Base-by-base conservation (phyloP, 225 moss, liverwort and hornwort species). In the Anthoceros angustus region DNA sequence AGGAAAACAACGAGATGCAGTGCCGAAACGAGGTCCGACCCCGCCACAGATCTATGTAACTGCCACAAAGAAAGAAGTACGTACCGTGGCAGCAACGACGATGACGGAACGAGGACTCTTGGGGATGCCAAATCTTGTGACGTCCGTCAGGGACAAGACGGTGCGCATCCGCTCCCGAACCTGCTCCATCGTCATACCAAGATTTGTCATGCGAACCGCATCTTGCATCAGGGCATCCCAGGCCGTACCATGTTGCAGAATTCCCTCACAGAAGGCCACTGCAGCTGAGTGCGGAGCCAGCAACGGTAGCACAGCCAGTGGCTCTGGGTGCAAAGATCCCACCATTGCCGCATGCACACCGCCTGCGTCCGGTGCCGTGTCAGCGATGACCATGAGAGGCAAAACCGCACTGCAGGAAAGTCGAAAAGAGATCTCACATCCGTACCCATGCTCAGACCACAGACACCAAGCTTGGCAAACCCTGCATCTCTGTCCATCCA, bases 311-410 rank as follows among this genome's bases (percentile, higher is more conserved):
- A 86, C 82, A 21, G 95, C 95, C 67, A 98, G 50, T 0, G 88
- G 91, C 7, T 78, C 82, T 62, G 80, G 84, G 61, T 98, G 95
- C 72, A 98, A 76, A 15, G 91, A 98, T 11, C 95, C 95, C 70
- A 88, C 91, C 91, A 98, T 98, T 7, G 95, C 91, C 39, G 95
- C 95, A 81, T 98, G 95, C 23, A 98, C 91, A 26, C 95, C 95
- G 65, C 95, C 95, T 98, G 83, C 40, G 4, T 24, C 2, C 7
- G 16, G 41, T 42, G 43, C 12, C 66, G 39, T 63, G 8, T 15
- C 20, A 18, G 11, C 15, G 25, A 63, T 39, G 40, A 5, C 14
- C 25, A 63, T 9, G 0, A 5, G 25, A 63, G 25, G 26, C 26
- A 18, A 26, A 39, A 14, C 23, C 63, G 49, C 69, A 64, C 61